Conservation (phyloP, 2,329 filamentous ascomycete species). For the Colletotrichum truncatum region DNA sequence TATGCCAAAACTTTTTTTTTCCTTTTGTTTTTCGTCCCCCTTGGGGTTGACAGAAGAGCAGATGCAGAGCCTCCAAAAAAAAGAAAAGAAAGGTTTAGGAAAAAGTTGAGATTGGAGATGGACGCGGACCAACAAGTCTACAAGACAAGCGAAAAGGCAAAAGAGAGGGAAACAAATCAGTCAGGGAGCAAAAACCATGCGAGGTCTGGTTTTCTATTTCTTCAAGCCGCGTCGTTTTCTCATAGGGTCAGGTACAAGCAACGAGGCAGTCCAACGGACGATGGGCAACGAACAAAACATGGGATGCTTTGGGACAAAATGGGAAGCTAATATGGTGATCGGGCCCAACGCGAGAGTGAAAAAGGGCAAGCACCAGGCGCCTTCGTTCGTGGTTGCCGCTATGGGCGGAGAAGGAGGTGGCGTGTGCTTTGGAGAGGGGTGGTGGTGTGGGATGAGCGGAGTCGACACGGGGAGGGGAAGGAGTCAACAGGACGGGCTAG, state of each 20-base stretch:
- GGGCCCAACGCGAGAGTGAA: conserved; percentile 24
- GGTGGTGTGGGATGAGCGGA: conserved; percentile 13
- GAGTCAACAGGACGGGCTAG: too few relatives aligned
- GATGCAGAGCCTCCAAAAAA: conserved; percentile 22
- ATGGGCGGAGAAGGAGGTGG: conserved; percentile 15
- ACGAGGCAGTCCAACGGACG: conserved; percentile 4
- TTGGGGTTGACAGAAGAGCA: conserved; percentile 22
- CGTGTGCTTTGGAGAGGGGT: conserved; percentile 5
- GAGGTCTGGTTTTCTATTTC: conserved; percentile 13
- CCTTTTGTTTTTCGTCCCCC: conserved; percentile 14
- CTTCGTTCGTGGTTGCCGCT: conserved; percentile 24
- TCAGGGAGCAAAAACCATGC: conserved; percentile 18
- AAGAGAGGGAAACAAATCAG: conserved; percentile 1
- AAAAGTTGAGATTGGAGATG: neutral
- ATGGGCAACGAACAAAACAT: conserved; percentile 8
- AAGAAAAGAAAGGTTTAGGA: neutral
- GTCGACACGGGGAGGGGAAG: neutral
- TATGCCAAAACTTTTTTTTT: conserved; percentile 5
- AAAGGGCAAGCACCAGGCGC: conserved; percentile 26
- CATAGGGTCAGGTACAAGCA: conserved; percentile 12
- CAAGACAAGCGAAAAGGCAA: neutral
- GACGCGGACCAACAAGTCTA: neutral
- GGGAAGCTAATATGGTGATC: conserved; percentile 28
- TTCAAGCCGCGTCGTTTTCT: conserved; percentile 9
- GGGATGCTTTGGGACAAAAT: conserved; percentile 21